Evolutionary conservation across 2,329 filamentous ascomycete species (phyloP).

Genomic region (Fusarium begoniae): DNA sequence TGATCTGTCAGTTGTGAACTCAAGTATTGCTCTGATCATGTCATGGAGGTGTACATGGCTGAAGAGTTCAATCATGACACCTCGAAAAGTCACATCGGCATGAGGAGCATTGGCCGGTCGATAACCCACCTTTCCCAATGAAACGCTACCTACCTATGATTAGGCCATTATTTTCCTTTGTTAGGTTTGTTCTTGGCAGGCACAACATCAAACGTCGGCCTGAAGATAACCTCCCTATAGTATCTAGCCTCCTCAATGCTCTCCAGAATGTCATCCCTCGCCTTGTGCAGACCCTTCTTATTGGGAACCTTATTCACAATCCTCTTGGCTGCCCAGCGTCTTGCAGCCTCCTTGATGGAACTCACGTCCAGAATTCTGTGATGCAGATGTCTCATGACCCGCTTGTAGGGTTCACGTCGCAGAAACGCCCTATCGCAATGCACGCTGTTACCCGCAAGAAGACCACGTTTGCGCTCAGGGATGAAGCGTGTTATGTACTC

Average conservation of each 20-base stretch:
- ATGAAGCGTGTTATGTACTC: slow-evolving; percentile 79
- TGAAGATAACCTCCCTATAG: slow-evolving; percentile 78
- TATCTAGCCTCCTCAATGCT: slow-evolving; percentile 92
- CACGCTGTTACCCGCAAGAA: slow-evolving; percentile 92
- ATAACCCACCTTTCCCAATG: slow-evolving; percentile 4
- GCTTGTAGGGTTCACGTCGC: slow-evolving; percentile 74
- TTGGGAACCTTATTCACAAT: slow-evolving; percentile 67
- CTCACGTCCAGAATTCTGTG: slow-evolving; percentile 94
- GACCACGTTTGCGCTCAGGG: slow-evolving; percentile 70
- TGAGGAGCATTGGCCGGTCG: background rate
- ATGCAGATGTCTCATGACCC: slow-evolving; percentile 80
- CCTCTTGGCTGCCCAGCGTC: slow-evolving; percentile 72
- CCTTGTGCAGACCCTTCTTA: slow-evolving; percentile 84
- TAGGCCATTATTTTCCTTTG: slow-evolving; percentile 7
- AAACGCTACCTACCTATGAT: background rate
- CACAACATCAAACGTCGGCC: slow-evolving; percentile 42
- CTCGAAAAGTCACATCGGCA: background rate
- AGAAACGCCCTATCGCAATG: slow-evolving; percentile 91
- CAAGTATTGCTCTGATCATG: background rate
- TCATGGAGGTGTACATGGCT: background rate
- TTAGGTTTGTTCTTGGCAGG: slow-evolving; percentile 38
- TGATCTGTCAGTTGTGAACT: background rate
- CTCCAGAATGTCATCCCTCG: slow-evolving; percentile 89
- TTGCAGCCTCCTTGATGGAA: slow-evolving; percentile 87
- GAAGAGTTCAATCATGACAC: slow-evolving; percentile 6